phyloP scores from a whole-genome alignment of 2,329 filamentous ascomycete species.

The Colletotrichum tanaceti region DNA sequence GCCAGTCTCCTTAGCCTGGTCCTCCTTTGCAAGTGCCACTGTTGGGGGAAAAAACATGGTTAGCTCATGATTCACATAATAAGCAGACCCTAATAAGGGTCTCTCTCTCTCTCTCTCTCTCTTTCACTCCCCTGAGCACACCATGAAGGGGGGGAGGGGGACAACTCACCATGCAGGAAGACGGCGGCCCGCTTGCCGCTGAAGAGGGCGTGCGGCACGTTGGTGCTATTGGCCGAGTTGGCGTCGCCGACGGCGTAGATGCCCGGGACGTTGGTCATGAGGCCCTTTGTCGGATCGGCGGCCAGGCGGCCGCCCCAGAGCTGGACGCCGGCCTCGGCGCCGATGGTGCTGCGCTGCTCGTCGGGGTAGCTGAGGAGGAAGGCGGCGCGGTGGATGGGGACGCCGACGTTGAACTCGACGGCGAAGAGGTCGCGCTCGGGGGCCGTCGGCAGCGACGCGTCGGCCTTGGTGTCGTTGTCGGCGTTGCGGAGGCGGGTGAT shows the following conservation, averaged over 20 bases:
- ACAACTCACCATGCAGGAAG: conserved; percentile 67
- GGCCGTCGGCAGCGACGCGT: conserved; percentile 56
- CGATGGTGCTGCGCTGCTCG: conserved; percentile 61
- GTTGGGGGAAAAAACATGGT: not conserved
- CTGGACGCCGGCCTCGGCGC: conserved; percentile 59
- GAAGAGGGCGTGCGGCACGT: conserved; percentile 71
- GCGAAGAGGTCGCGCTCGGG: conserved; percentile 67
- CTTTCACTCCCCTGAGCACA: too few species aligned
- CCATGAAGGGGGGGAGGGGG: too few species aligned
- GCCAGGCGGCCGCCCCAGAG: conserved; percentile 58
- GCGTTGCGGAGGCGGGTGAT: conserved; percentile 59
- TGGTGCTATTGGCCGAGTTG: conserved; percentile 69
- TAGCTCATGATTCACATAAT: not conserved
- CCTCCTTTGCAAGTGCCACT: conserved; percentile 58
- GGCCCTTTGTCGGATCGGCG: conserved; percentile 54
- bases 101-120: too few species aligned
- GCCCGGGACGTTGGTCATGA: conserved; percentile 63
- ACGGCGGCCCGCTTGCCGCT: conserved; percentile 69
- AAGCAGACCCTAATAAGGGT: too few species aligned
- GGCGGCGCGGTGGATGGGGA: conserved; percentile 58
- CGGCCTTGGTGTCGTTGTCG: conserved; percentile 52
- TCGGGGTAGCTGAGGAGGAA: conserved; percentile 63
- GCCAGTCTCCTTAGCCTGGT: conserved; percentile 48
- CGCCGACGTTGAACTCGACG: conserved; percentile 62
- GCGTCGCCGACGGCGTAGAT: conserved; percentile 70